Percentiles rank a stretch among this genome's conserved stretches.
phyloP scores from a whole-genome alignment of 345 rosid species.

The Clarkia xantiana region DNA sequence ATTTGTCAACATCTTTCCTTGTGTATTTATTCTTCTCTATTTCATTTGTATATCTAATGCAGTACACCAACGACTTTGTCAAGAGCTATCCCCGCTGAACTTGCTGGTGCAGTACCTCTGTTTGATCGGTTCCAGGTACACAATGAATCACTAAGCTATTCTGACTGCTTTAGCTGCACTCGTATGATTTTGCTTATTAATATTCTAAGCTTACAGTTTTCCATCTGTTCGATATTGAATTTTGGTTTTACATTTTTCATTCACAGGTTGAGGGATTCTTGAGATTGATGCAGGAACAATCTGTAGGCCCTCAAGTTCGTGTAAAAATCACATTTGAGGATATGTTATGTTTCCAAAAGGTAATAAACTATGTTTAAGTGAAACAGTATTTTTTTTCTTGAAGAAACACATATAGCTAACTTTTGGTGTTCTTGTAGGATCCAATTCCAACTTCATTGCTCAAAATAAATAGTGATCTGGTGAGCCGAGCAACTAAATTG shows the following conservation, averaged over 20 bases:
- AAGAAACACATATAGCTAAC: slow-evolving; percentile 6
- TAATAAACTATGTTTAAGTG: slow-evolving; percentile 6
- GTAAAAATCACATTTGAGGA: slow-evolving; percentile 90
- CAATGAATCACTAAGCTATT: background rate
- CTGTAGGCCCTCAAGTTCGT: slow-evolving; percentile 50
- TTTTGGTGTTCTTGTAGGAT: slow-evolving; percentile 38
- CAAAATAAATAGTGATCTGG: slow-evolving; percentile 66
- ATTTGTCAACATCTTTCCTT: background rate
- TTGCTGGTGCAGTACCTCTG: slow-evolving; percentile 88
- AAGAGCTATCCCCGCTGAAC: slow-evolving; percentile 64
- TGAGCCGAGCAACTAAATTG: slow-evolving; percentile 72
- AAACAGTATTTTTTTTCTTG: background rate
- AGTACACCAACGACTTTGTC: slow-evolving; percentile 42
- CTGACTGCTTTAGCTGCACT: background rate
- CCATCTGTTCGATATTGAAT: too few relatives aligned
- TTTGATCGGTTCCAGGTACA: slow-evolving; percentile 81
- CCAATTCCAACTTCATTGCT: slow-evolving; percentile 91
- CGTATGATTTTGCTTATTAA: background rate
- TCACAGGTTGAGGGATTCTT: slow-evolving; percentile 74
- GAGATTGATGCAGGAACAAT: slow-evolving; percentile 84
- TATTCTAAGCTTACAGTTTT: background rate
- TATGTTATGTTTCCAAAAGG: slow-evolving; percentile 97
- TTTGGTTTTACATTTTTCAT: background rate
- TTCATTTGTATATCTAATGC: slow-evolving; percentile 7
- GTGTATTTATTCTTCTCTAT: slow-evolving; percentile 1